Conservation (phyloP, 352 stramenopile species). For the Pythium guiyangense region DNA sequence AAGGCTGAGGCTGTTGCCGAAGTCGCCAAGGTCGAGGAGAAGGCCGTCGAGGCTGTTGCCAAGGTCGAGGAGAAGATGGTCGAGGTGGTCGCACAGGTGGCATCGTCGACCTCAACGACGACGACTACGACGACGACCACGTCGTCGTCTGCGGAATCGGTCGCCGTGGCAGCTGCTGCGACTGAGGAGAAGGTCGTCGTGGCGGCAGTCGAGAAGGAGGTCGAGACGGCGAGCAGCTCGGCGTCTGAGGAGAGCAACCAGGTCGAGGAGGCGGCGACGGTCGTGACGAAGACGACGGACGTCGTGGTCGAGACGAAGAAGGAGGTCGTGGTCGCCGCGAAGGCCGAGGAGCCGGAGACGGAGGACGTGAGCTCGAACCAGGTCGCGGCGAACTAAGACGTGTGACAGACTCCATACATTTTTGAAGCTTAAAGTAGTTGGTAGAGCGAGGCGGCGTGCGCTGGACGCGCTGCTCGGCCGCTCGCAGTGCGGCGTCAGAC, state of each 20-base stretch:
- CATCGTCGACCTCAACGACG: neutral
- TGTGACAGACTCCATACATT: neutral
- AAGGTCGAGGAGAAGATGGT: neutral
- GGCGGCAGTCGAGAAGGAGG: neutral
- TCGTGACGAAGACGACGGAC: neutral
- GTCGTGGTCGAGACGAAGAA: conserved; percentile 13
- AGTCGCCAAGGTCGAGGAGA: neutral
- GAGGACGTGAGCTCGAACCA: conserved; percentile 14
- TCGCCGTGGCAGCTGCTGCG: neutral
- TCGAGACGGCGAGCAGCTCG: neutral
- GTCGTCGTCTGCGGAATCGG: neutral
- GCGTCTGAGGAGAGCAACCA: conserved; percentile 4
- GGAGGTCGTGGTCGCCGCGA: conserved; percentile 10
- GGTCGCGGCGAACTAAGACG: conserved; percentile 3
- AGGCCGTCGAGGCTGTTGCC: neutral
- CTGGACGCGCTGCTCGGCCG: neutral
- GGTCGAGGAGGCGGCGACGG: conserved; percentile 10
- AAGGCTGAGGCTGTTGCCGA: too few species aligned
- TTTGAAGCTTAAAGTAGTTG: neutral
- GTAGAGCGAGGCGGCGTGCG: neutral
- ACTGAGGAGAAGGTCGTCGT: neutral
- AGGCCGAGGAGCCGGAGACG: conserved; percentile 17
- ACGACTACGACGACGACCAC: neutral
- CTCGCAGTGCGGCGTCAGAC: neutral
- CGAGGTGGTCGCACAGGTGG: neutral